Evolutionary conservation across 1,284 basidiomycete species (phyloP).

Genomic region (Leccinum fallax): DNA sequence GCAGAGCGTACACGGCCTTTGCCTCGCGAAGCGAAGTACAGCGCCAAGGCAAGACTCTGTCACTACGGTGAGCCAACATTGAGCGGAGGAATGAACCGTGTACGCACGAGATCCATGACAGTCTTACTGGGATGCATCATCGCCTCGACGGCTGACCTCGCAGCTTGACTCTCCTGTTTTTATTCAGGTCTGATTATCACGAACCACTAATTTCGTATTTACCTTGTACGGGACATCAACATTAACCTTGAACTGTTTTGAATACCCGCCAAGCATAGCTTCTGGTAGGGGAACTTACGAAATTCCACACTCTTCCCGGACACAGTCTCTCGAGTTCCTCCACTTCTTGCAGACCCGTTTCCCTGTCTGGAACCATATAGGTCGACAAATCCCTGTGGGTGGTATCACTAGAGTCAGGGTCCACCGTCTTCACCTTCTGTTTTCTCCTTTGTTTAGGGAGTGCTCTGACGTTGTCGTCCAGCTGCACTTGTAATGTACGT

Average conservation of each 20-base stretch:
- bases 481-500: slow-evolving; percentile 59
- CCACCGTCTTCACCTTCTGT: slow-evolving; percentile 27
- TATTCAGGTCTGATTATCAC: background rate
- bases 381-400: slow-evolving; percentile 20
- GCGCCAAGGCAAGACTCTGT: slow-evolving; percentile 87
- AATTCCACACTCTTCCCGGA: slow-evolving; percentile 84
- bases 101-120: slow-evolving; percentile 88
- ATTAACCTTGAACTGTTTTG: slow-evolving; percentile 57
- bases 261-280: slow-evolving; percentile 3
- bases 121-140: slow-evolving; percentile 83
- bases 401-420: slow-evolving; percentile 2
- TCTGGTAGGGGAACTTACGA: slow-evolving; percentile 52
- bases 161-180: slow-evolving; percentile 63
- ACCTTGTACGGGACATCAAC: slow-evolving; percentile 85
- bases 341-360: slow-evolving; percentile 78
- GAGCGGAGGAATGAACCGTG: background rate
- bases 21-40: slow-evolving; percentile 92
- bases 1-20: slow-evolving; percentile 55
- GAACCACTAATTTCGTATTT: slow-evolving; percentile 25
- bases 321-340: slow-evolving; percentile 75
- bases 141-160: slow-evolving; percentile 61
- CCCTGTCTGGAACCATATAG: slow-evolving; percentile 84
- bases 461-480: slow-evolving; percentile 49
- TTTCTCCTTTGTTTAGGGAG: slow-evolving; percentile 46
- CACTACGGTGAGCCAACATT: slow-evolving; percentile 7